Conservation (phyloP, 192 early-diverging fungal species). For the Powellomyces hirtus region DNA sequence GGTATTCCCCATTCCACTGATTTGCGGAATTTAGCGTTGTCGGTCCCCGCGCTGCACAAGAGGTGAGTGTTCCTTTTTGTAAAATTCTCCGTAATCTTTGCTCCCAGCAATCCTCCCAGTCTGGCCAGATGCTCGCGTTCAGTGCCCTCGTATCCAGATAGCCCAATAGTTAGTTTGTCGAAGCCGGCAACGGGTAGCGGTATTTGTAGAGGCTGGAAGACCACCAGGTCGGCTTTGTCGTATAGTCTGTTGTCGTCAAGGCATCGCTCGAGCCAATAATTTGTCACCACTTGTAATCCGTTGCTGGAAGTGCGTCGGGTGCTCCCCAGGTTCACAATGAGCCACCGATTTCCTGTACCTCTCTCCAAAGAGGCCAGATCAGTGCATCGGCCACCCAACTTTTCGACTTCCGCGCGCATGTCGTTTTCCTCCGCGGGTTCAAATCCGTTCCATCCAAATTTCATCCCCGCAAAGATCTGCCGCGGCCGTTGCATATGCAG, state of each 20-base stretch:
- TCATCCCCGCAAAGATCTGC: neutral
- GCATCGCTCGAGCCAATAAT: conserved; percentile 63
- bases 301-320: neutral
- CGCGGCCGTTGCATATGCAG: neutral
- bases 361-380: neutral
- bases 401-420: neutral
- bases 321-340: neutral
- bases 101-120: conserved; percentile 43
- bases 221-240: conserved; percentile 27
- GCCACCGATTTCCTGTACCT: neutral
- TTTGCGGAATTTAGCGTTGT: conserved; percentile 26
- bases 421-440: neutral
- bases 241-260: conserved; percentile 39
- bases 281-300: conserved; percentile 46
- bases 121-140: conserved; percentile 55
- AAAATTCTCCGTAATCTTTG: conserved; percentile 51
- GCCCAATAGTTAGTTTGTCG: conserved; percentile 34
- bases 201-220: conserved; percentile 35
- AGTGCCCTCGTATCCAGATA: conserved; percentile 58
- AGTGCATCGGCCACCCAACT: neutral
- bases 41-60: conserved; percentile 11
- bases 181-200: neutral
- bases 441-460: neutral
- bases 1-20: conserved; percentile 44
- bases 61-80: conserved; percentile 37